Conservation (phyloP, 805 yeast genomes). For the Saccharomycopsis babjevae region DNA sequence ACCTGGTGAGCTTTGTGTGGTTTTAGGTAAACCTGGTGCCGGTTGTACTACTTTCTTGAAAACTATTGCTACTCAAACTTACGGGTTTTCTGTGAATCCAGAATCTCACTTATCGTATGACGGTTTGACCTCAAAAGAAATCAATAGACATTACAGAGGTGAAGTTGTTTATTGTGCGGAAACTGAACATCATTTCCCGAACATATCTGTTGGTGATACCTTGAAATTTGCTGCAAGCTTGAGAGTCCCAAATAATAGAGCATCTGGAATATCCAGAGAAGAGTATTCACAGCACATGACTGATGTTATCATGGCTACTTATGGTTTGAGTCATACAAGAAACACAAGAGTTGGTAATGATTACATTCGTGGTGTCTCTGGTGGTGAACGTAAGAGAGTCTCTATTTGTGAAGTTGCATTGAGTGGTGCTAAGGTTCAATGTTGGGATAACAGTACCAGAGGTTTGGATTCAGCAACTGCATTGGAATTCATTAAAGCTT, state of each 20-base stretch:
- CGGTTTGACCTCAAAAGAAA: slow-evolving; percentile 38
- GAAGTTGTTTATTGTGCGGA: slow-evolving; percentile 59
- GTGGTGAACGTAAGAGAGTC: slow-evolving; percentile 69
- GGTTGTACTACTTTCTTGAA: slow-evolving; percentile 58
- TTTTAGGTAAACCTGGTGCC: slow-evolving; percentile 71
- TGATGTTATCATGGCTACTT: slow-evolving; percentile 42
- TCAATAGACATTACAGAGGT: slow-evolving; percentile 41
- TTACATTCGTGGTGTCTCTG: slow-evolving; percentile 59
- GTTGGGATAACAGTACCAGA: slow-evolving; percentile 59
- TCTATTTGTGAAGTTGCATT: slow-evolving; percentile 59
- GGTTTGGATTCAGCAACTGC: slow-evolving; percentile 68
- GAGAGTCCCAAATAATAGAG: slow-evolving; percentile 48
- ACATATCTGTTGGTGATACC: slow-evolving; percentile 50
- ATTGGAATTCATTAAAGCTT: slow-evolving; percentile 47
- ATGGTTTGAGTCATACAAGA: slow-evolving; percentile 43
- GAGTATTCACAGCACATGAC: slow-evolving; percentile 38
- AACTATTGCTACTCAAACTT: slow-evolving; percentile 44
- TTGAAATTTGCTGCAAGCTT: slow-evolving; percentile 43
- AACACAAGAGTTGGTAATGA: slow-evolving; percentile 61
- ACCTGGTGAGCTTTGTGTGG: slow-evolving; percentile 64
- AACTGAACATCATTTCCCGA: slow-evolving; percentile 52
- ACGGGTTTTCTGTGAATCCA: slow-evolving; percentile 41
- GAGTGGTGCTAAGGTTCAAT: slow-evolving; percentile 38
- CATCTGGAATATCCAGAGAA: slow-evolving; percentile 42
- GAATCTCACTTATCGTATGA: slow-evolving; percentile 38